A percentile compares a stretch with the other conserved stretches of the same genome.
Evolutionary conservation across 2,329 filamentous ascomycete species (phyloP).

Genomic region (Rachicladosporium sp.): DNA sequence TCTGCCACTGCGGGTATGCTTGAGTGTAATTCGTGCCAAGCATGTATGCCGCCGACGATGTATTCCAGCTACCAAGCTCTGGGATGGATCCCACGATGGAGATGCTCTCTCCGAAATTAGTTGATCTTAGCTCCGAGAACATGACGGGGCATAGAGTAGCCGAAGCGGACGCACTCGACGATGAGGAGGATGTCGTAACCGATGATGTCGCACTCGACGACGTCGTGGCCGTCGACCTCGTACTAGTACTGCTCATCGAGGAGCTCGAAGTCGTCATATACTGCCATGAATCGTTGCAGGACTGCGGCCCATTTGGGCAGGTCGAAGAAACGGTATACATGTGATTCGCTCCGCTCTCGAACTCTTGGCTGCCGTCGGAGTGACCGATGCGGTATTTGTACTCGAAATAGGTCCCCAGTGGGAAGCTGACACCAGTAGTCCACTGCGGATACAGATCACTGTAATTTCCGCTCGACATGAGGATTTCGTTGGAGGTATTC

Average conservation of each 20-base stretch:
- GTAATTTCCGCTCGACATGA: too few species aligned
- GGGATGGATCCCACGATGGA: constrained; percentile 50
- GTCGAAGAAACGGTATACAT: too few species aligned
- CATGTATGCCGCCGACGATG: constrained; percentile 42
- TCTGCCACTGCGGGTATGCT: constrained; percentile 50
- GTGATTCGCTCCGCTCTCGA: too few species aligned
- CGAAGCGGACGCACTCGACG: neutral
- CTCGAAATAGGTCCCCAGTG: constrained; percentile 40
- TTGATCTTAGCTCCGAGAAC: constrained; percentile 4
- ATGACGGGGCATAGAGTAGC: neutral
- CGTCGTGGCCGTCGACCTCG: neutral
- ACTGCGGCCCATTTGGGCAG: too few species aligned
- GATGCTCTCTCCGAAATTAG: constrained; percentile 45
- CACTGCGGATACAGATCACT: too few species aligned
- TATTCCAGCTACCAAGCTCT: constrained; percentile 51
- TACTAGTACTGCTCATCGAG: too few species aligned
- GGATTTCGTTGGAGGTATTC: too few species aligned
- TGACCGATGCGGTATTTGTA: constrained; percentile 48
- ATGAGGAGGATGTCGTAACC: neutral
- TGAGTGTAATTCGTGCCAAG: constrained; percentile 48
- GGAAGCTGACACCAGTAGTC: constrained; percentile 38
- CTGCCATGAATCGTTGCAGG: too few species aligned
- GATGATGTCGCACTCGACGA: neutral
- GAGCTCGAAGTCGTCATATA: too few species aligned
- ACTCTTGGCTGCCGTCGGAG: too few species aligned